These are phyloP conservation scores for Blumeriella jaapii DNA, from an alignment of 2,329 filamentous ascomycete genomes.

Conservation along the genomic window DNA sequence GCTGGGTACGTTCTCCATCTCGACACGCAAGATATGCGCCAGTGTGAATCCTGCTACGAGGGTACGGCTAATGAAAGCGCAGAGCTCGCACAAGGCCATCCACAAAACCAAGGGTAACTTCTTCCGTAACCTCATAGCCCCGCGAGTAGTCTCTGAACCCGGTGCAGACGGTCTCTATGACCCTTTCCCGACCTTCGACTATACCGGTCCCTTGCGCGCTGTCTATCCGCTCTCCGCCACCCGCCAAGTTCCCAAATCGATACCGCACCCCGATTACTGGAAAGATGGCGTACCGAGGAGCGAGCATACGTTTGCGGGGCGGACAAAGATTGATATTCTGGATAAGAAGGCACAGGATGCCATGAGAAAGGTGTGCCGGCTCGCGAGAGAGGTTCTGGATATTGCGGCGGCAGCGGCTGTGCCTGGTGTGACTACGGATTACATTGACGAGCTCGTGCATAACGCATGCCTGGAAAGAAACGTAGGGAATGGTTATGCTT, in stretches of 20 bases:
- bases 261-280: constrained; percentile 79
- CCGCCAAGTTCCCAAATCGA: constrained; percentile 65
- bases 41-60: not conserved
- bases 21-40: not conserved
- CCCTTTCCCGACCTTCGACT: constrained; percentile 80
- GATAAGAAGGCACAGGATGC: constrained; percentile 66
- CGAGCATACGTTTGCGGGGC: constrained; percentile 46
- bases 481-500: constrained; percentile 41
- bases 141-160: constrained; percentile 81
- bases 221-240: constrained; percentile 72
- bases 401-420: constrained; percentile 72
- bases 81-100: constrained; percentile 72
- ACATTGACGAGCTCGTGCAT: constrained; percentile 90
- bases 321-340: constrained; percentile 74
- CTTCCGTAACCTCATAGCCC: constrained; percentile 62
- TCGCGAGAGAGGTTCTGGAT: constrained; percentile 86
- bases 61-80: constrained; percentile 12
- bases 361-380: constrained; percentile 84
- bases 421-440: constrained; percentile 92
- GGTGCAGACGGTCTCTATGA: constrained; percentile 84
- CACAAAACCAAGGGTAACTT: constrained; percentile 73
- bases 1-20: constrained; percentile 60
- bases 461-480: constrained; percentile 88
- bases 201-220: constrained; percentile 70
- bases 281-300: constrained; percentile 64